A percentile compares a stretch with the other conserved stretches of the same genome.
Conservation (phyloP, 441 rosid genomes). For the Pelargonium australe region DNA sequence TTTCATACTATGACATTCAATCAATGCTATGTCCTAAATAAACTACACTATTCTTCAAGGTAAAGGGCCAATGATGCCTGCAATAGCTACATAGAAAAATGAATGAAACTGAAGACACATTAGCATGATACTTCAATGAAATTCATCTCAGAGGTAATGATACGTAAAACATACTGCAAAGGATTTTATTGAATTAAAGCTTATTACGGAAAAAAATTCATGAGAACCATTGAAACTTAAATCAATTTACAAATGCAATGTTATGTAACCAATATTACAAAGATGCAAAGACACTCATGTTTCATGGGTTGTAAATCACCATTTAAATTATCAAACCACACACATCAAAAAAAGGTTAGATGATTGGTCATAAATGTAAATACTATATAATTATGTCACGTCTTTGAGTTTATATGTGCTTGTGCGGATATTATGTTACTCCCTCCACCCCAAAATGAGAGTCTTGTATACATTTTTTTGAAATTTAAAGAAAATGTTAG, state of each 20-base stretch:
- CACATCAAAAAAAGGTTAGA: not conserved
- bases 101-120: no score
- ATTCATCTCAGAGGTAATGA: not conserved
- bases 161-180: not conserved
- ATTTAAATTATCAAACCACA: not conserved
- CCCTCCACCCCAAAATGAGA: no score
- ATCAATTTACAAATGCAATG: slow-evolving; percentile 6
- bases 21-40: slow-evolving; percentile 9
- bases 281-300: slow-evolving; percentile 2
- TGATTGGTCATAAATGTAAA: not conserved
- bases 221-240: not conserved
- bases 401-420: not conserved
- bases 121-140: not conserved
- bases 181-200: slow-evolving; percentile 4
- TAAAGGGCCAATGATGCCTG: slow-evolving; percentile 8
- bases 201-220: slow-evolving; percentile 1
- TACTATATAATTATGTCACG: not conserved
- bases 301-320: not conserved
- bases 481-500: no score
- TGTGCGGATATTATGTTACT: not conserved
- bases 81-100: slow-evolving; percentile 13
- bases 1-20: slow-evolving; percentile 12
- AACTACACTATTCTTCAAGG: slow-evolving; percentile 1
- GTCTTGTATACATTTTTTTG: no score
- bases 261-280: not conserved